Evolutionary conservation across 495 filamentous ascomycete species (phyloP).

Genomic region (Penicillium lividum): DNA sequence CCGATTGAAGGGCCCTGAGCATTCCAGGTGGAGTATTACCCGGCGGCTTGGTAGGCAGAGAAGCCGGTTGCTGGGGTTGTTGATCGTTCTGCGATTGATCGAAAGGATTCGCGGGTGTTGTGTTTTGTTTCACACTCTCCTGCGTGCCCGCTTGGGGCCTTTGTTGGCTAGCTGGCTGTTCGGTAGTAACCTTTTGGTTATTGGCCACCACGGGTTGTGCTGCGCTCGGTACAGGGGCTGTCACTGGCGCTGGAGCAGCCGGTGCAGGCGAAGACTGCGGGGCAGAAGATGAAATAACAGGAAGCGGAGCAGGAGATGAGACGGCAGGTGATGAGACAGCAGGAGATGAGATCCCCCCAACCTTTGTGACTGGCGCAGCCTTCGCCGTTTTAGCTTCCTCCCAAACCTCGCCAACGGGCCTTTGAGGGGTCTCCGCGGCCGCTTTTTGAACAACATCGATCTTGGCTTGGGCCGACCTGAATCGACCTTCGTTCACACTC

Average conservation of each 20-base stretch:
- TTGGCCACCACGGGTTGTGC: slow-evolving; percentile 8
- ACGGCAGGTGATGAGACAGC: neutral
- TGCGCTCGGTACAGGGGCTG: slow-evolving; percentile 17
- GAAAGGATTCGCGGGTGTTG: slow-evolving; percentile 32
- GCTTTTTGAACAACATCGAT: slow-evolving; percentile 76
- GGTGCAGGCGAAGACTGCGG: slow-evolving; percentile 22
- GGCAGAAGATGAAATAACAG: slow-evolving; percentile 1
- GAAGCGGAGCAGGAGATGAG: slow-evolving; percentile 3
- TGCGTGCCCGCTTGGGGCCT: neutral
- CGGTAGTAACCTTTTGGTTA: slow-evolving; percentile 13
- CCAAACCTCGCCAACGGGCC: slow-evolving; percentile 83
- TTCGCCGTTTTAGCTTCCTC: slow-evolving; percentile 72
- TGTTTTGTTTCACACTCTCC: neutral
- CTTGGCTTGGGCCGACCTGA: slow-evolving; percentile 65
- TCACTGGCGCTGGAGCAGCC: slow-evolving; percentile 15
- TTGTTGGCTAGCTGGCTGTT: neutral
- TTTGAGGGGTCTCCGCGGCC: slow-evolving; percentile 78
- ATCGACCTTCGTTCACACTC: slow-evolving; percentile 77
- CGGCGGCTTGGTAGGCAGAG: slow-evolving; percentile 40
- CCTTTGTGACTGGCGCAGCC: slow-evolving; percentile 33
- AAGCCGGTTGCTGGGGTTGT: slow-evolving; percentile 33
- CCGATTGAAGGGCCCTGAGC: slow-evolving; percentile 47
- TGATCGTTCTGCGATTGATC: slow-evolving; percentile 29
- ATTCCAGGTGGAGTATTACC: slow-evolving; percentile 39
- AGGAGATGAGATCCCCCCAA: slow-evolving; percentile 1